Conservation (phyloP, 805 yeast species). For the Barnettozyma sucrosica region DNA sequence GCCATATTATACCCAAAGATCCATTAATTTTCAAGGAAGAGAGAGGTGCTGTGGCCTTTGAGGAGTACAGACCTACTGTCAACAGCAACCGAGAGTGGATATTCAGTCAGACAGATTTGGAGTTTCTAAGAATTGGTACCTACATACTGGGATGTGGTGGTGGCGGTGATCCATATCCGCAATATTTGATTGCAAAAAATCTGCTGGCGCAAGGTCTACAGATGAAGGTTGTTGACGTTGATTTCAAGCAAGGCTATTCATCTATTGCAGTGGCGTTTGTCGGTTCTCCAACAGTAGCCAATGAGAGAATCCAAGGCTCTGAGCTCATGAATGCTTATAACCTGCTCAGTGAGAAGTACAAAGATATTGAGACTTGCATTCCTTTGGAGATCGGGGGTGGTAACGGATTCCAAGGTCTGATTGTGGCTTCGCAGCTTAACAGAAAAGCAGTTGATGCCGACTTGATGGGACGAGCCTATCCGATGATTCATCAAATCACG, state of each 20-base stretch:
- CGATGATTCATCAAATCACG: constrained; percentile 30
- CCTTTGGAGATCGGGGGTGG: constrained; percentile 42
- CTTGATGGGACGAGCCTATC: constrained; percentile 28
- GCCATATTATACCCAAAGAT: constrained; percentile 8
- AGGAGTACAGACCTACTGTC: constrained; percentile 14
- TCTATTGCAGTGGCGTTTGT: constrained; percentile 32
- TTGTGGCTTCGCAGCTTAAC: constrained; percentile 25
- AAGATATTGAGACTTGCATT: constrained; percentile 33
- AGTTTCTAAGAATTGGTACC: constrained; percentile 37
- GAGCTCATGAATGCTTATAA: constrained; percentile 32
- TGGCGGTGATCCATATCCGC: constrained; percentile 43
- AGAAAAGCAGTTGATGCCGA: constrained; percentile 34
- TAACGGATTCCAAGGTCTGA: constrained; percentile 33
- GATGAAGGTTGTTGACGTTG: constrained; percentile 30
- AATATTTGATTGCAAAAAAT: constrained; percentile 31
- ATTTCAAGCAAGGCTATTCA: constrained; percentile 15
- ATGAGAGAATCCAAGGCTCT: constrained; percentile 37
- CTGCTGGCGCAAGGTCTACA: constrained; percentile 30
- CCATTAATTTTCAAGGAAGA: constrained; percentile 20
- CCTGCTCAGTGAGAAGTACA: constrained; percentile 21
- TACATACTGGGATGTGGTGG: constrained; percentile 48
- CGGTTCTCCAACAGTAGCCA: constrained; percentile 44
- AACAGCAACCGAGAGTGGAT: constrained; percentile 23
- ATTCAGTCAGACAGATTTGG: constrained; percentile 30
- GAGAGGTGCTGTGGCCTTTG: constrained; percentile 23